Conservation (phyloP, 768 basidiomycete genomes). For the Hericium alpestre region DNA sequence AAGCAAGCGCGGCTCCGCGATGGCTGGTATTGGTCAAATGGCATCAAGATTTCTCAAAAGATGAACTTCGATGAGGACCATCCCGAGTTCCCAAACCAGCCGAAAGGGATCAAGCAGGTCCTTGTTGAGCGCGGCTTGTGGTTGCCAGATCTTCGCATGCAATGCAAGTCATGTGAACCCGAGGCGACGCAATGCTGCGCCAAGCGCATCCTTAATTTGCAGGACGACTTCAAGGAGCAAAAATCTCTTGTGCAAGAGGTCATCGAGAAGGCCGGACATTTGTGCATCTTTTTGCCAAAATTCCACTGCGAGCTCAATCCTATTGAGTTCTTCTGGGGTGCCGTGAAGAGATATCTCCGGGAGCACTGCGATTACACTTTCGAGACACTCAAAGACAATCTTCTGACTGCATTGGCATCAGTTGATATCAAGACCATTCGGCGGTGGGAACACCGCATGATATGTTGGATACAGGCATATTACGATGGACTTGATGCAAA, state of each 20-base stretch:
- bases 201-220: slow-evolving; percentile 17
- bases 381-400: slow-evolving; percentile 17
- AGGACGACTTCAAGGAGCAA: slow-evolving; percentile 20
- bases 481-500: slow-evolving; percentile 15
- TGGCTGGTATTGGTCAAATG: too few species aligned
- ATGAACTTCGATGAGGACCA: too few species aligned
- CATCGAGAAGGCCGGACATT: slow-evolving; percentile 19
- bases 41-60: too few species aligned
- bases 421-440: slow-evolving; percentile 15
- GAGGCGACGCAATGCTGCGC: too few species aligned
- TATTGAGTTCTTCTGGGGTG: slow-evolving; percentile 24
- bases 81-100: too few species aligned
- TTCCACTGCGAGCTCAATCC: slow-evolving; percentile 24
- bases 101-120: too few species aligned
- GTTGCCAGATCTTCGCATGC: too few species aligned
- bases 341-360: slow-evolving; percentile 17
- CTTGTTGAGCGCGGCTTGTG: too few species aligned
- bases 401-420: slow-evolving; percentile 14
- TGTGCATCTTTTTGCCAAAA: slow-evolving; percentile 20
- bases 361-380: slow-evolving; percentile 20
- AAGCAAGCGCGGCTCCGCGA: too few species aligned
- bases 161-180: too few species aligned
- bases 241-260: slow-evolving; percentile 17
- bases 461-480: slow-evolving; percentile 27
- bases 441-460: slow-evolving; percentile 25